phyloP scores from a whole-genome alignment of 2,329 filamentous ascomycete genomes.

The Neurospora sp. region DNA sequence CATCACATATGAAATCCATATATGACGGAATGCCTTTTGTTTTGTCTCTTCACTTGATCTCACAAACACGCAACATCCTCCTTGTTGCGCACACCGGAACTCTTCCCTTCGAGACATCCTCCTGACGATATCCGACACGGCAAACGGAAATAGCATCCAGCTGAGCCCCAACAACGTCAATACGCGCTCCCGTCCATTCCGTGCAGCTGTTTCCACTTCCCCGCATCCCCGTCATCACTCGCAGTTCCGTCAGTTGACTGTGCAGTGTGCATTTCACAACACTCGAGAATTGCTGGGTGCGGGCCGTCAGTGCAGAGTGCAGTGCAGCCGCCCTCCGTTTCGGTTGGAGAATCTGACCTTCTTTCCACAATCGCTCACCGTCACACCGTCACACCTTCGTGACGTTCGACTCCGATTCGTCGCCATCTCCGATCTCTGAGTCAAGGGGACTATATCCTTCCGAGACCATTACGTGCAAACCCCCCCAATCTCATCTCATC shows the following conservation, averaged over 20 bases:
- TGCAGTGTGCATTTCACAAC: background rate
- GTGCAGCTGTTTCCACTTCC: slow-evolving; percentile 6
- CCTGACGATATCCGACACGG: background rate
- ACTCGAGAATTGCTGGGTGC: background rate
- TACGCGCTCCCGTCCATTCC: background rate
- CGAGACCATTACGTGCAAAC: background rate
- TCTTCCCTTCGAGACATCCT: slow-evolving; percentile 6
- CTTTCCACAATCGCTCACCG: background rate
- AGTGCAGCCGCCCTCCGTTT: background rate
- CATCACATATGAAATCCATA: background rate
- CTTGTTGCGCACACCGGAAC: slow-evolving; percentile 4
- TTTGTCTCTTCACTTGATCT: background rate
- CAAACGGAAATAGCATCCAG: slow-evolving; percentile 12
- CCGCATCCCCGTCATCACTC: slow-evolving; percentile 3
- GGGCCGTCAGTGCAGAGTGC: background rate
- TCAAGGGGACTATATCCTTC: background rate
- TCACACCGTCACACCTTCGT: background rate
- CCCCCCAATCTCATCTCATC: background rate
- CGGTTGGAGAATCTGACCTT: background rate
- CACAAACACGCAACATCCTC: slow-evolving; percentile 7
- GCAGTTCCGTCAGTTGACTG: no score
- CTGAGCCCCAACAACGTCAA: background rate
- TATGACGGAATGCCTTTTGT: background rate
- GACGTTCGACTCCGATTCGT: background rate
- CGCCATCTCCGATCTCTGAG: background rate